A percentile compares a stretch with the other conserved stretches of the same genome.
phyloP scores from a whole-genome alignment of 1,284 basidiomycete species.

The Irpex lacteus region DNA sequence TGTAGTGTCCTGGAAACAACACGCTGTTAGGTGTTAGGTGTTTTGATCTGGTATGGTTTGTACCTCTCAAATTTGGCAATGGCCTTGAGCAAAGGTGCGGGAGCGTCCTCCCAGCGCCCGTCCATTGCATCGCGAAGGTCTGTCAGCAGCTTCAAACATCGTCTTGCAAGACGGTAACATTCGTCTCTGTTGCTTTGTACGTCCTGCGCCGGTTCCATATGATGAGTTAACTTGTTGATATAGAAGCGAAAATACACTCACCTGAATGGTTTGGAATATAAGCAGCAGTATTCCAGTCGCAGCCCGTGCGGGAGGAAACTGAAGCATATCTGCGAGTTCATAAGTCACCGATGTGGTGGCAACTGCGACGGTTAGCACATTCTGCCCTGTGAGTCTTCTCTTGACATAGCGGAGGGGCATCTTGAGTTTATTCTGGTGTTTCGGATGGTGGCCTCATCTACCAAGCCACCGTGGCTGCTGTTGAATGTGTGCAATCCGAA shows the following conservation, averaged over 20 bases:
- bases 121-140: conserved; percentile 47
- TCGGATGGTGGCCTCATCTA: too few species aligned
- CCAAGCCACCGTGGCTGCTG: too few species aligned
- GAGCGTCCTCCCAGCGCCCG: conserved; percentile 43
- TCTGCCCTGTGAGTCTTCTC: background rate
- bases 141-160: conserved; percentile 42
- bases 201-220: conserved; percentile 12
- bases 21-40: background rate
- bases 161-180: conserved; percentile 41
- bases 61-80: conserved; percentile 43
- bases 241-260: conserved; percentile 22
- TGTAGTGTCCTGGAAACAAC: conserved; percentile 12
- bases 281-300: conserved; percentile 39
- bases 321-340: conserved; percentile 27
- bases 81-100: conserved; percentile 40
- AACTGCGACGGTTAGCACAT: background rate
- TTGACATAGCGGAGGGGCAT: background rate
- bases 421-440: background rate
- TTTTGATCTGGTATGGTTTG: background rate
- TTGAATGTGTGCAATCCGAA: too few species aligned
- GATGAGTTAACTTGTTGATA: background rate
- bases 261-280: conserved; percentile 47
- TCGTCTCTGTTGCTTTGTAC: conserved; percentile 36
- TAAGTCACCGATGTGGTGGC: conserved; percentile 8
- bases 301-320: conserved; percentile 43